Evolutionary conservation across 2,329 filamentous ascomycete genomes (phyloP), one percentile per base, ranked within the genome.

Genomic region (Alternaria conjuncta): DNA sequence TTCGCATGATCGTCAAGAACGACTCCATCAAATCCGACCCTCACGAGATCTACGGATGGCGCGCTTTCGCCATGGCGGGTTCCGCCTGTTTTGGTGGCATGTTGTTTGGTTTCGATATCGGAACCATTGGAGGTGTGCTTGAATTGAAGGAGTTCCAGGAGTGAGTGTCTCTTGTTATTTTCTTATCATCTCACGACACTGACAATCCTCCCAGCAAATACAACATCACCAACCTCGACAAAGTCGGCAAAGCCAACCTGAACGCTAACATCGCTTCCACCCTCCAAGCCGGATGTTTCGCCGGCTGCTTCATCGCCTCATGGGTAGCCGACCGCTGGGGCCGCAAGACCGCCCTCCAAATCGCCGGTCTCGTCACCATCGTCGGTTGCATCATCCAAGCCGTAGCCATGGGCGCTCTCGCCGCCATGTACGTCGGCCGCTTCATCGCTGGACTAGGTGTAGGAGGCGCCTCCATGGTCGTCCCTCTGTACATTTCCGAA

Each of bases 181-280:
- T 28, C 26, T 28, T 28, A 28, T 28, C 26, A 28, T 28, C 26
- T 28, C 26, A 28, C 26, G 21, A 26, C 21, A 26, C 25, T 44
- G 23, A 55, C 23, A 28, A 28, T 75, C 53, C 55, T 1, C 36
- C 1, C 18, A 87, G 86, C 1, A 85, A 86, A 69, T 90, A 88
- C 67, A 82, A 84, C 2, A 80, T 89, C 6, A 75, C 81, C 2
- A 72, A 76, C 23, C 73, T 81, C 25, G 76, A 78, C 55, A 74
- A 78, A 28, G 77, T 82, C 3, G 84, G 78, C 5, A 77, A 80
- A 41, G 85, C 86, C 28, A 85, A 88, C 68, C 81, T 90, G 51
- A 86, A 85, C 50, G 87, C 89, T 67, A 91, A 91, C 73, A 89
- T 92, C 61, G 90, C 91, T 26, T 90, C 89, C n/a, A 90, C 87